Evolutionary conservation across 75 land plant genomes (phyloP).

Genomic region (Cunninghamia lanceolata): DNA sequence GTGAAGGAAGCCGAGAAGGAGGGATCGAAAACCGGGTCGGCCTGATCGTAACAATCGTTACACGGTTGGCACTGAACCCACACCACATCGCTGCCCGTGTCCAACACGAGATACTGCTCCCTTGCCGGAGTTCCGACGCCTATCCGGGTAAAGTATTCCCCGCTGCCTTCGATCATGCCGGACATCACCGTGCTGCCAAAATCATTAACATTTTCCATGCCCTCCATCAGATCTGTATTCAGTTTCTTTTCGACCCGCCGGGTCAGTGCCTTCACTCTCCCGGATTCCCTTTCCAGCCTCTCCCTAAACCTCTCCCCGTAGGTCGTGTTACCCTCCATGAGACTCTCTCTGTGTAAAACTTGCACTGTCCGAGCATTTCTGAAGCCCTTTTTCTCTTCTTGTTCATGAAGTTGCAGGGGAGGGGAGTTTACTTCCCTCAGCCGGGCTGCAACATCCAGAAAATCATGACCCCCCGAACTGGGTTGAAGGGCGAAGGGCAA

Average conservation of each 20-base stretch:
- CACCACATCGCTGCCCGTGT: too few relatives aligned
- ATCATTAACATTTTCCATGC: slow-evolving; percentile 7
- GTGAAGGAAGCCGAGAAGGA: slow-evolving; percentile 54
- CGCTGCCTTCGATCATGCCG: slow-evolving; percentile 37
- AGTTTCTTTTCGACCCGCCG: neutral
- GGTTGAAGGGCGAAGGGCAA: too few relatives aligned
- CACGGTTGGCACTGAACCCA: too few relatives aligned
- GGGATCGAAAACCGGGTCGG: slow-evolving; percentile 85
- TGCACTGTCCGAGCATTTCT: neutral
- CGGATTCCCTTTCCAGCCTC: neutral
- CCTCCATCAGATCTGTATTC: neutral
- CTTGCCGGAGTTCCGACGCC: too few relatives aligned
- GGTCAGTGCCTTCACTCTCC: neutral
- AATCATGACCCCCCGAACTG: too few relatives aligned
- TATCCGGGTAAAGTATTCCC: too few relatives aligned
- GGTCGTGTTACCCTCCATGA: neutral
- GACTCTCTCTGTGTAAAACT: neutral
- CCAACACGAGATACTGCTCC: too few relatives aligned
- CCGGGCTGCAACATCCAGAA: too few relatives aligned
- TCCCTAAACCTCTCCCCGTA: neutral
- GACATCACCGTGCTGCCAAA: slow-evolving; percentile 68
- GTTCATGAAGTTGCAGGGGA: neutral
- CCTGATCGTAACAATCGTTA: too few relatives aligned
- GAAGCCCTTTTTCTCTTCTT: neutral
- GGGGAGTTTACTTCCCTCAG: neutral